Conservation (phyloP, 768 basidiomycete species). For the Tricholoma flavovirens region DNA sequence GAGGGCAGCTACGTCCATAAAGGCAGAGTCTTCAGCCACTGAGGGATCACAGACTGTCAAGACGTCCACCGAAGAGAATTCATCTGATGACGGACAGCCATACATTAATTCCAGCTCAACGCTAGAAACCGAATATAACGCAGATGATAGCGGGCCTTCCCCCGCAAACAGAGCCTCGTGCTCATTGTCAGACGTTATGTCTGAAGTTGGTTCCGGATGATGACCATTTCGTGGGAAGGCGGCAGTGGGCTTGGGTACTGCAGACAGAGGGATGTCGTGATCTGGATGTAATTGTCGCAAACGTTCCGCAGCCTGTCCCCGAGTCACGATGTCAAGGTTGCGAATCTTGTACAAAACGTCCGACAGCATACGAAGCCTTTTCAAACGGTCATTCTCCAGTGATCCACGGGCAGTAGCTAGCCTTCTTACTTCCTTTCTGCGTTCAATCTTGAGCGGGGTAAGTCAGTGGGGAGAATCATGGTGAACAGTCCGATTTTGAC, state of each 20-base stretch:
- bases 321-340: conserved; percentile 24
- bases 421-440: conserved; percentile 46
- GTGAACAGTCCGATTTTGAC: conserved; percentile 8
- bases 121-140: background rate
- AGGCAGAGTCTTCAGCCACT: background rate
- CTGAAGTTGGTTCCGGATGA: background rate
- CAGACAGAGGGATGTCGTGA: background rate
- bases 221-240: background rate
- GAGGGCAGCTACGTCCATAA: background rate
- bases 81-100: background rate
- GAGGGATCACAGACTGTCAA: background rate
- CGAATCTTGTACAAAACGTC: conserved; percentile 33
- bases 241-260: background rate
- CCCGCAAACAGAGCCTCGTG: background rate
- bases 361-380: conserved; percentile 43
- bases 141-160: background rate
- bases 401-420: conserved; percentile 45
- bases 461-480: background rate
- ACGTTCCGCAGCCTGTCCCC: conserved; percentile 17
- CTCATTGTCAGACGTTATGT: background rate
- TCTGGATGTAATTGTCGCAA: conserved; percentile 7
- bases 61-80: background rate
- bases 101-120: background rate
- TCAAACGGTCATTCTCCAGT: conserved; percentile 54
- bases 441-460: conserved; percentile 38